These are phyloP conservation scores for Gilbertella persicaria DNA, from an alignment of 371 early-diverging fungal species.

Conservation along the genomic window DNA sequence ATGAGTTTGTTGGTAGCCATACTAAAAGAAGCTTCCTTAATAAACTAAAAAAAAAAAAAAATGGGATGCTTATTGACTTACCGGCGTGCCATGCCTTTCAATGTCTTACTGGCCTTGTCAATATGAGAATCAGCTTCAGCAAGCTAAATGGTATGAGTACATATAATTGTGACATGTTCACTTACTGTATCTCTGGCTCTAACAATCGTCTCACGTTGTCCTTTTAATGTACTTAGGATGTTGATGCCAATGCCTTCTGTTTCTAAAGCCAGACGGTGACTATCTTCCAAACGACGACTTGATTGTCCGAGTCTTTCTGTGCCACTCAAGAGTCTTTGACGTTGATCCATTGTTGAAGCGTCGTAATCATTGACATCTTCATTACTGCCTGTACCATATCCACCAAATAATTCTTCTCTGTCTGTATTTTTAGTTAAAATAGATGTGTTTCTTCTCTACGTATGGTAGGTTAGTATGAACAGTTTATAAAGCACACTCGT, in stretches of 20 bases:
- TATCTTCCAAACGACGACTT: constrained; percentile 81
- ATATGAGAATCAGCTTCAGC: constrained; percentile 88
- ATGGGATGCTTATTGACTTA: constrained; percentile 37
- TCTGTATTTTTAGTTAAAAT: constrained; percentile 48
- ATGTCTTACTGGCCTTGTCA: constrained; percentile 83
- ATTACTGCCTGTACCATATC: constrained; percentile 39
- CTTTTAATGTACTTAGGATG: constrained; percentile 78
- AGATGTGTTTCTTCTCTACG: constrained; percentile 47
- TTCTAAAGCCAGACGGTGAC: constrained; percentile 89
- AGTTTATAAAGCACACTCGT: not conserved
- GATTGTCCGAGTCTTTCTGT: constrained; percentile 84
- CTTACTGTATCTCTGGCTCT: constrained; percentile 84
- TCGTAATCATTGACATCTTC: constrained; percentile 52
- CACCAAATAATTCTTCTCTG: constrained; percentile 69
- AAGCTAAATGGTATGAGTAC: constrained; percentile 48
- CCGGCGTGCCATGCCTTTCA: constrained; percentile 92
- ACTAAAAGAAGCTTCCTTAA: constrained; percentile 44
- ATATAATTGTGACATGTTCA: constrained; percentile 3
- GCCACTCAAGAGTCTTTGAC: constrained; percentile 80
- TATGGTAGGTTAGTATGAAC: no score
- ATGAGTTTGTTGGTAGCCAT: constrained; percentile 90
- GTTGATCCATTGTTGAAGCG: constrained; percentile 75
- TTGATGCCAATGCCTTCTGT: constrained; percentile 87
- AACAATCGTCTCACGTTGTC: constrained; percentile 90
- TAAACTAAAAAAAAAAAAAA: not conserved